Evolutionary conservation across 73 alveolate genomes (phyloP), one percentile per base, ranked within the genome.

Genomic region (Stentor roeselii): DNA sequence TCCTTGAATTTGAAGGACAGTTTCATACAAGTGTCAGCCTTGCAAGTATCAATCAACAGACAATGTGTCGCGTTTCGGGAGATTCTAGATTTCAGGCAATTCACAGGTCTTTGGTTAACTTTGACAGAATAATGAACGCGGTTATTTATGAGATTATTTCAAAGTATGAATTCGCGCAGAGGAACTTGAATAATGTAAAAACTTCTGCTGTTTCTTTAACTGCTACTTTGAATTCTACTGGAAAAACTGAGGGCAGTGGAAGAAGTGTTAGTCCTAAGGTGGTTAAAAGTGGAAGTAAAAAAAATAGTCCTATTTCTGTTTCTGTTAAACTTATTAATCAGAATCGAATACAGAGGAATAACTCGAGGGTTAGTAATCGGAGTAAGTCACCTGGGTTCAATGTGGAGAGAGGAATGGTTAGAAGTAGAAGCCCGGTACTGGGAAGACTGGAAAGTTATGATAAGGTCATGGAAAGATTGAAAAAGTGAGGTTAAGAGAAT

Each of bases 11-110:
- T 2, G 80, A 67, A 67, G 80, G 80, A 1, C 80, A 67, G 2
- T 67, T 67, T 67, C 80, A 67, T 32, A 67, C 80, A 67, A 67
- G 80, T 67, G 80, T 67, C 34, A 32, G 41, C 11, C n/a, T 67
- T 21, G 37, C n/a, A 21, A 21, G 80, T 67, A 21, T 67, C 21
- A 67, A 0, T 34, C 80, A 67, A 32, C 41, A 67, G 34, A 21
- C 80, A 27, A 21, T 67, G n/a, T 21, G 41, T 67, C 37, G 37
- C 27, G 80, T 67, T 1, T 21, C 80, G 11, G 41, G 80, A 30
- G 80, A 67, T 67, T 21, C 80, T 27, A 0, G 80, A 67, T 67
- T 67, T 67, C 80, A 67, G 34, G 41, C 80, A 30, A 67, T 67
- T 67, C 80, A 21, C 34, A 67, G 34, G 41, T 21, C 50, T 21